Conservation (phyloP, 352 stramenopile genomes). For the Globisporangium okanoganense region DNA sequence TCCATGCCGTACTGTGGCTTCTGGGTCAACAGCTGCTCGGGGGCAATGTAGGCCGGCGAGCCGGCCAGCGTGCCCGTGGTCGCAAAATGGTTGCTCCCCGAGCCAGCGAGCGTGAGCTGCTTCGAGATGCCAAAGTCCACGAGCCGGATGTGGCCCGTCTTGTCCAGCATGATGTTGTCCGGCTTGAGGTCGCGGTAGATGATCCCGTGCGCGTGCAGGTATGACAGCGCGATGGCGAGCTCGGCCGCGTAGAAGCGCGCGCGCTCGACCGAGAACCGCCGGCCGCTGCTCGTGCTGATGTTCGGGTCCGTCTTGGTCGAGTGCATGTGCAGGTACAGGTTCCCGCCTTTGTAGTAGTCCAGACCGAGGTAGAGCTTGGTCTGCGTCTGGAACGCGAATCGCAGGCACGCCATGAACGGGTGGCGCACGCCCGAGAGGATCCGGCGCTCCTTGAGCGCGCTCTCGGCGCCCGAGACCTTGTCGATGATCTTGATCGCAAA, state of each 20-base stretch:
- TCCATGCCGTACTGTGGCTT: slow-evolving; percentile 85
- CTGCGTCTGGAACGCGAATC: slow-evolving; percentile 85
- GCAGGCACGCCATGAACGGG: slow-evolving; percentile 76
- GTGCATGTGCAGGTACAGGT: slow-evolving; percentile 87
- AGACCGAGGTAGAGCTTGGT: slow-evolving; percentile 78
- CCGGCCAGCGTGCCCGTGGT: slow-evolving; percentile 70
- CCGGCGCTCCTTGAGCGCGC: slow-evolving; percentile 65
- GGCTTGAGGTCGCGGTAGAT: slow-evolving; percentile 88
- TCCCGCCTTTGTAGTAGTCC: slow-evolving; percentile 85
- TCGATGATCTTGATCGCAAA: slow-evolving; percentile 89
- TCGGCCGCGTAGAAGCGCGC: slow-evolving; percentile 86
- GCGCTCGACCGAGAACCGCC: slow-evolving; percentile 63
- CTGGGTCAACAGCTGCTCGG: slow-evolving; percentile 78
- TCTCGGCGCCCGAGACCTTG: slow-evolving; percentile 76
- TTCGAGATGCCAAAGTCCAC: slow-evolving; percentile 91
- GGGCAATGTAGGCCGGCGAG: slow-evolving; percentile 83
- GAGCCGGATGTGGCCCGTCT: slow-evolving; percentile 82
- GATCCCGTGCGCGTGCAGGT: slow-evolving; percentile 83
- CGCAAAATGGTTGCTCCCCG: slow-evolving; percentile 41
- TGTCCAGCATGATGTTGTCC: slow-evolving; percentile 89
- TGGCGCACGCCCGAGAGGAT: slow-evolving; percentile 77
- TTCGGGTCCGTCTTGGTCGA: slow-evolving; percentile 79
- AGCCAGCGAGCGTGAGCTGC: slow-evolving; percentile 41
- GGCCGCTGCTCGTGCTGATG: slow-evolving; percentile 63
- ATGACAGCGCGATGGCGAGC: slow-evolving; percentile 81